Evolutionary conservation across 352 stramenopile genomes (phyloP).

Genomic region (Globisporangium cylindrosporum): DNA sequence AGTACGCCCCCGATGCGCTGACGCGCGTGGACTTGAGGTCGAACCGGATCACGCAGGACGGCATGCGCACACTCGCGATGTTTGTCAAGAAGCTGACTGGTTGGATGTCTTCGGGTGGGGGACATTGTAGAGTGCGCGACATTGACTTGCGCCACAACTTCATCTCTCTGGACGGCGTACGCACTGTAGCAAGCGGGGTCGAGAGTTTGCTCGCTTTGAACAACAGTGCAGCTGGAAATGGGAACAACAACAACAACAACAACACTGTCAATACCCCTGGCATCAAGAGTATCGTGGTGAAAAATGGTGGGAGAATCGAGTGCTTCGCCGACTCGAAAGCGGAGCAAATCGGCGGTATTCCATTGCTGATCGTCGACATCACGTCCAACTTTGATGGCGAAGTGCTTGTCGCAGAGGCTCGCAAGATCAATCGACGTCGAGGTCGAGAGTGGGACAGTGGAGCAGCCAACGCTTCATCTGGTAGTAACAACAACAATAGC

Average conservation of each 20-base stretch:
- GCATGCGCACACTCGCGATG: constrained; percentile 31
- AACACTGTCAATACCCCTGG: not conserved
- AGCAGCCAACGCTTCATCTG: constrained; percentile 11
- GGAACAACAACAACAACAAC: constrained; percentile 4
- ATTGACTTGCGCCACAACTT: constrained; percentile 71
- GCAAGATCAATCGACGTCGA: constrained; percentile 20
- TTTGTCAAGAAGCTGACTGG: constrained; percentile 25
- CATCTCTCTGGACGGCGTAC: constrained; percentile 64
- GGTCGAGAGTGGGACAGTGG: constrained; percentile 7
- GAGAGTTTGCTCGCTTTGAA: constrained; percentile 25
- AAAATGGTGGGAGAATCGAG: constrained; percentile 49
- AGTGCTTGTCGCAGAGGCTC: constrained; percentile 28
- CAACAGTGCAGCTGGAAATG: not conserved
- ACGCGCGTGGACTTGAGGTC: constrained; percentile 47
- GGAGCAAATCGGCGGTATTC: constrained; percentile 12
- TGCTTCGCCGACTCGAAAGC: constrained; percentile 31
- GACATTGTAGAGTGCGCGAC: constrained; percentile 24
- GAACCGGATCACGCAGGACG: constrained; percentile 60
- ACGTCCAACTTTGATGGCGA: constrained; percentile 44
- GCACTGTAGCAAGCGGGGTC: constrained; percentile 44
- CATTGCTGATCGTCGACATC: constrained; percentile 46
- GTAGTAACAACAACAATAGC: constrained; percentile 4
- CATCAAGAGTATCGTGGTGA: constrained; percentile 42
- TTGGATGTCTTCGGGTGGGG: not conserved
- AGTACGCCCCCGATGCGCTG: constrained; percentile 22